Evolutionary conservation across 768 basidiomycete species (phyloP), one percentile per base, ranked within the genome.

Genomic region (Cytidiella melzeri): DNA sequence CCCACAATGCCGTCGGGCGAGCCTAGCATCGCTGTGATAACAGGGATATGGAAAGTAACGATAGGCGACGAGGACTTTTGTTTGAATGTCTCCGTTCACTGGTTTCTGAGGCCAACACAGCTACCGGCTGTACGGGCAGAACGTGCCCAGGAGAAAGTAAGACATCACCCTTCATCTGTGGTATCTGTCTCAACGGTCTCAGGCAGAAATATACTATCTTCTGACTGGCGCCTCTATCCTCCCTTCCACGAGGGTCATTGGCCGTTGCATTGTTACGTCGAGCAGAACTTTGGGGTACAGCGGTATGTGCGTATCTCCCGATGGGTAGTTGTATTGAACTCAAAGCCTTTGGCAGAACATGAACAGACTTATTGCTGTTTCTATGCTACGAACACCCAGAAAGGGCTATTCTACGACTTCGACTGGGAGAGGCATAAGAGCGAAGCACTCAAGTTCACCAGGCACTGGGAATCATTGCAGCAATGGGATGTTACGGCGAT

Each of bases 171-270:
- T 37, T 18, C 45, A 41, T 45, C 42, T 28, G 40, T 23, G 39
- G 39, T 40, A 18, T 28, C 45, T 25, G 48, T 11, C 52, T n/a
- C n/a, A 10, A 11, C 40, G 10, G 24, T 13, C 21, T 1, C 54
- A 90, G 88, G 84, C 87, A 55, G 88, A 91, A 64, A 73, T 90
- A 5, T 89, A 87, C 57, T 85, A 84, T 43, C 77, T 79, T 7
- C 64, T 86, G 20, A 55, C 69, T 26, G 70, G 72, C 4, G 70
- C 68, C 38, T 77, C 69, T 20, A 67, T 75, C 36, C 56, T 86
- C 13, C 67, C 71, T 12, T 76, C 84, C 4, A 69, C 73, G 13
- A 68, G 70, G 39, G 72, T 89, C 37, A 57, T 79, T 18, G 68
- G 70, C 10, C 75, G 62, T 45, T 87, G 85, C 58, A 64, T 61